Base-by-base conservation (phyloP, 192 early-diverging fungal species). In the Coemansia sp. region DNA sequence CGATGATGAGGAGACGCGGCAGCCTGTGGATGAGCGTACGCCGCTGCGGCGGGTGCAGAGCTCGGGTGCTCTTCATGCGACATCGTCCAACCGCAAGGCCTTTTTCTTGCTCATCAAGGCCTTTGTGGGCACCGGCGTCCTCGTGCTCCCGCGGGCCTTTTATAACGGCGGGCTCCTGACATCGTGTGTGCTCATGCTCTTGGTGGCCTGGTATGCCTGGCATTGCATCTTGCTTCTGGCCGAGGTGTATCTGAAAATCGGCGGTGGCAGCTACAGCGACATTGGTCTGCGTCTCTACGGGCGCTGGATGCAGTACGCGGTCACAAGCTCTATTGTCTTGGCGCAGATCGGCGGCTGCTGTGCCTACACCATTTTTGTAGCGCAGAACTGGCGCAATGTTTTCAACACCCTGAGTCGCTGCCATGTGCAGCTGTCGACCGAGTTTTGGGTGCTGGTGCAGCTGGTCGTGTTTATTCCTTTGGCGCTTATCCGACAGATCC, bases 401-500 rank as follows among this genome's bases (percentile, higher is more conserved):
- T 66, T 87, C 29, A 81, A 87, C 60, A 82, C 86, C 6, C 69
- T 87, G 23, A 85, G 83, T 32, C 77, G 82, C 29, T 90, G 83
- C 78, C 62, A 68, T 9, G 20, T 71, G 46, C 76, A 77, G 46
- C 74, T 83, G 36, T 74, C 86, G 46, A 84, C 78, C 47, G 85
- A 85, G 65, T 84, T 87, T 39, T 95, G 88, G 71, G 83, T 95
- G 52, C 67, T 87, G 14, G 55, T 91, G 9, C 93, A 92, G 45
- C 58, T 87, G 35, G 40, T 85, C 1, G 77, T 88, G 33, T 82
- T 91, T 75, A 81, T 92, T 28, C 93, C 93, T 5, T 64, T 95
- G 62, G 85, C 91, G 14, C 83, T 91, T 77, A 91, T 97, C 50
- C 88, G 94, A 24, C 87, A 86, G 60, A 97, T 97, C 79, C 84